Evolutionary conservation across 164 flowering plant genomes (phyloP), one percentile per base, ranked within the genome.

Genomic region (Platanus orientalis): DNA sequence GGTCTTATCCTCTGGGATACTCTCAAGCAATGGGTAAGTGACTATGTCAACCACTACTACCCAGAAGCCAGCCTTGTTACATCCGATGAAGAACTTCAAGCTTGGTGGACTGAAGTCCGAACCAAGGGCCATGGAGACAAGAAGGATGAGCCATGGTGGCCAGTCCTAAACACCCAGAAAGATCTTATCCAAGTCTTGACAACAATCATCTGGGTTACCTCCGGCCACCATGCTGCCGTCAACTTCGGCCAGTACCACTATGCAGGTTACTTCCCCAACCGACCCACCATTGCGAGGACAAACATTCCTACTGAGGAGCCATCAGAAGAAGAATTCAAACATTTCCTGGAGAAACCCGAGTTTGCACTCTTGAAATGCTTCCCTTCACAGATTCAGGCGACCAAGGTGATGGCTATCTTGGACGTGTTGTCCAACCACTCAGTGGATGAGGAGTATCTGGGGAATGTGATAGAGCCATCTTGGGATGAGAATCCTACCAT

Each of bases 71-170:
- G 1, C 24, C 49, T 39, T 0, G 42, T 73, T 1, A 56, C 57
- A 48, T 63, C 65, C 7, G 80, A 77, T n/a, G 2, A 12, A 17
- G 80, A 77, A 58, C 73, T 77, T 21, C 78, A 71, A 47, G 58
- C 65, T 42, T 77, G 80, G 80, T 77, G 78, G 78, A 58, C 49
- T 0, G 80, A 77, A 27, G 66, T 75, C 20, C 51, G 61, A 13
- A 70, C 55, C 3, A 55, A 55, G 3, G 81, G 81, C 21, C 81
- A 78, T 13, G 73, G 24, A 1, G 81, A 78, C 64, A 72, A 72
- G 40, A 70, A 75, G 49, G 75, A 78, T 34, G 76, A 67, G 21
- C 73, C 70, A 17, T 64, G 80, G 77, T 78, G 81, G 81, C 79
- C 81, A 0, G n/a, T 4, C 6, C 73, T 78, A 27, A 52, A 64